Evolutionary conservation across 1,284 basidiomycete species (phyloP).

Genomic region (Waitea zeae): DNA sequence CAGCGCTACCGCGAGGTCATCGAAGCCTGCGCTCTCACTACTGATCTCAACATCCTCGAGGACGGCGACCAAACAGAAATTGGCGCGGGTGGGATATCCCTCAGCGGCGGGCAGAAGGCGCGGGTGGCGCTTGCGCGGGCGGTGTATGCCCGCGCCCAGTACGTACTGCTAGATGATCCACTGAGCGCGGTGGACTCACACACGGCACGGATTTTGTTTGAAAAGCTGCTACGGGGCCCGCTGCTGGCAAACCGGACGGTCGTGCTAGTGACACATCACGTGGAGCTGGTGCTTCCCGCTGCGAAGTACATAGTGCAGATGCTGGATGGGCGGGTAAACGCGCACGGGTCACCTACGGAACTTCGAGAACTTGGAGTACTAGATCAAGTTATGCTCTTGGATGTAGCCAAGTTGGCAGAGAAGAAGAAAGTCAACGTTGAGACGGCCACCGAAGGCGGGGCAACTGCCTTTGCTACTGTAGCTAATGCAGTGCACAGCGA

Average conservation of each 20-base stretch:
- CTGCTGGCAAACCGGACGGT: slow-evolving; percentile 22
- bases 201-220: slow-evolving; percentile 20
- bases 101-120: slow-evolving; percentile 10
- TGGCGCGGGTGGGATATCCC: slow-evolving; percentile 23
- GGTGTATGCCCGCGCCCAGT: slow-evolving; percentile 4
- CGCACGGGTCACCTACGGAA: slow-evolving; percentile 45
- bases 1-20: slow-evolving; percentile 32
- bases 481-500: not conserved
- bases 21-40: slow-evolving; percentile 52
- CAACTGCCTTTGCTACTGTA: no score
- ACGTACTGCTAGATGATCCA: slow-evolving; percentile 6
- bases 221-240: slow-evolving; percentile 21
- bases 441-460: not conserved
- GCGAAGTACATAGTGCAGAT: slow-evolving; percentile 55
- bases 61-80: slow-evolving; percentile 1
- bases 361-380: slow-evolving; percentile 37
- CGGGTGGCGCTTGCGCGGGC: slow-evolving; percentile 12
- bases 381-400: slow-evolving; percentile 25
- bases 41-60: slow-evolving; percentile 22
- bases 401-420: not conserved
- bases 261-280: slow-evolving; percentile 14
- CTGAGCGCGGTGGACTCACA: slow-evolving; percentile 3
- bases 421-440: not conserved
- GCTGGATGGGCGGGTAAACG: slow-evolving; percentile 57
- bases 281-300: slow-evolving; percentile 30